These are phyloP conservation scores for Exophiala lecanii-corni DNA, from an alignment of 2,329 filamentous ascomycete genomes.

Conservation along the genomic window DNA sequence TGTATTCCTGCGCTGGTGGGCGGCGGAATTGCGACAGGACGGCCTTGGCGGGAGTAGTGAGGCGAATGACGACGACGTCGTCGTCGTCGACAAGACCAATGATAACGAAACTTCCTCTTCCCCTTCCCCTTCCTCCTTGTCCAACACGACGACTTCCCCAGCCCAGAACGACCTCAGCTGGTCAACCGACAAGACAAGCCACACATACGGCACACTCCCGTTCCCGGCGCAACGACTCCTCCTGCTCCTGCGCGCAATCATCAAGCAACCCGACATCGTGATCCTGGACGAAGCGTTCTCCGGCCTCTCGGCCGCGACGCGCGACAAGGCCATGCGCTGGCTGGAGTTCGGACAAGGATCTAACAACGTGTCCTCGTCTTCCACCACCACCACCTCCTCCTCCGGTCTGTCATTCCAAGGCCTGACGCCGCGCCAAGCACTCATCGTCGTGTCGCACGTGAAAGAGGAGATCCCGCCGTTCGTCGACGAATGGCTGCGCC, in stretches of 20 bases:
- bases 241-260: constrained; percentile 74
- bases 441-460: constrained; percentile 89
- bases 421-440: constrained; percentile 65
- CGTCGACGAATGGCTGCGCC: constrained; percentile 77
- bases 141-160: not conserved
- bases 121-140: too few relatives aligned
- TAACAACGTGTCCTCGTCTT: constrained; percentile 32
- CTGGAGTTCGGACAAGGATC: constrained; percentile 54
- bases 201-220: constrained; percentile 65
- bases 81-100: too few relatives aligned
- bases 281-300: constrained; percentile 86
- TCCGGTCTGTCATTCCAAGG: constrained; percentile 49
- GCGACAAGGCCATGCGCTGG: constrained; percentile 84
- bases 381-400: constrained; percentile 23
- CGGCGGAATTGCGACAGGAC: constrained; percentile 65
- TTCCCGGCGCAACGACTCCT: constrained; percentile 81
- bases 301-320: constrained; percentile 72
- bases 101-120: constrained; percentile 7
- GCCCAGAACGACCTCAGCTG: constrained; percentile 18
- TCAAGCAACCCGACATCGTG: constrained; percentile 76
- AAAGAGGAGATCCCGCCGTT: constrained; percentile 84
- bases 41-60: constrained; percentile 23
- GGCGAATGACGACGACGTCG: constrained; percentile 3
- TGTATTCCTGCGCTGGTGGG: constrained; percentile 70
- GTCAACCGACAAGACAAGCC: constrained; percentile 17